phyloP scores from a whole-genome alignment of 2,329 filamentous ascomycete species.

The Cytospora schulzeri region DNA sequence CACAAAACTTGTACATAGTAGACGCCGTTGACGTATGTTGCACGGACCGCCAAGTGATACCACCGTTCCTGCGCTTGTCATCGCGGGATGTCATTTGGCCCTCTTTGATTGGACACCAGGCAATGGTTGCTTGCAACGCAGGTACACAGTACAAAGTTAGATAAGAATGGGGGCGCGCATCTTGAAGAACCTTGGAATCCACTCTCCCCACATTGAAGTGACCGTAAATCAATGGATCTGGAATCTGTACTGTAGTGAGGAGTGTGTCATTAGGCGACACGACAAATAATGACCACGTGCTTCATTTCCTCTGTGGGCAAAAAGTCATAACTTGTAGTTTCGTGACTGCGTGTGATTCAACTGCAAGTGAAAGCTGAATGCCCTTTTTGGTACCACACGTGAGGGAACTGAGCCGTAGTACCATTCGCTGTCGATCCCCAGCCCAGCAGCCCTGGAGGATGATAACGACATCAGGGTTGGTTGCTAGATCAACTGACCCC shows the following conservation, averaged over 20 bases:
- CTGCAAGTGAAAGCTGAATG: not conserved
- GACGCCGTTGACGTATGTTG: constrained; percentile 4
- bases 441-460: too few relatives aligned
- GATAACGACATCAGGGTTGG: constrained; percentile 10
- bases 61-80: not conserved
- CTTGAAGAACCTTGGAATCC: not conserved
- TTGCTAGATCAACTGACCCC: constrained; percentile 25
- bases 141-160: not conserved
- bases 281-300: not conserved
- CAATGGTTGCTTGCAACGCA: not conserved
- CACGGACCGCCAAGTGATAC: constrained; percentile 11
- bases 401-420: constrained; percentile 7
- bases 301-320: not conserved
- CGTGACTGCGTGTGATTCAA: too few relatives aligned
- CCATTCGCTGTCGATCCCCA: constrained; percentile 19
- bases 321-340: not conserved
- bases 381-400: not conserved
- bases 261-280: too few relatives aligned
- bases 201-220: not conserved
- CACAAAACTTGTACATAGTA: constrained; percentile 6
- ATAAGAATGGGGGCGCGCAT: not conserved
- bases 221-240: too few relatives aligned
- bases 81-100: not conserved
- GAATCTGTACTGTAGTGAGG: too few relatives aligned
- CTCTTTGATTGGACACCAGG: constrained; percentile 16